Base-by-base conservation (phyloP, 495 filamentous ascomycete genomes). In the Pseudevernia furfuracea region DNA sequence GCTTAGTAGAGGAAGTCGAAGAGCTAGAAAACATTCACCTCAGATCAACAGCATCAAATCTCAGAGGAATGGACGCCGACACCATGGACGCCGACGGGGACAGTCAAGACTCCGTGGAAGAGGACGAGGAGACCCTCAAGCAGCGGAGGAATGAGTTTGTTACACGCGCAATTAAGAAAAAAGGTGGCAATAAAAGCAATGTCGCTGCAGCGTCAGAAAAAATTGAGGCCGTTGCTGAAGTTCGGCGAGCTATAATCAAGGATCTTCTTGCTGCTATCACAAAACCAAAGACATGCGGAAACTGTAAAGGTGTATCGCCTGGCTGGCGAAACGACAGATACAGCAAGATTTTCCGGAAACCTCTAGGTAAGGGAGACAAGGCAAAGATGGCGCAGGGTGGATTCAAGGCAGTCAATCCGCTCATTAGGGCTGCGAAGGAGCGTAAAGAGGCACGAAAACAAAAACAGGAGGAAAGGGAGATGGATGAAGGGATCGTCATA, bases 341-440 rank as follows among this genome's bases (percentile, higher is more conserved):
- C 71, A 86, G 88, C 67, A 97, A 97, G 74, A 94, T 99, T 60
- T 99, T 97, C 74, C 85, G 92, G 69, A 93, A 91, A 70, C 80
- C 87, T 8, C 75, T 97, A 48, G 74, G 76, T 32, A 70, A 78
- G 30, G 96, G 93, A 73, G 83, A 89, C 8, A 84, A 81, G 69
- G 82, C 84, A 14, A 82, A 86, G 41, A 96, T 94, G 85, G 72
- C 82, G 4, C 84, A 88, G 65, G 82, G 80, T 28, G 89, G 86
- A 28, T 84, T 88, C 71, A 84, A 85, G 59, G 80, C 82, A 39
- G 78, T 78, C 41, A 91, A 92, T 70, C 84, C 89, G 30, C 67
- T 83, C 60, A 67, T 83, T 21, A 64, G 36, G 49, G 80, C 77
- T 14, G 63, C 74, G 32, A 69, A 69, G 34, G 75, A 79, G 61